phyloP scores from a whole-genome alignment of 108 stramenopile species.

The Cyclotella cryptica region DNA sequence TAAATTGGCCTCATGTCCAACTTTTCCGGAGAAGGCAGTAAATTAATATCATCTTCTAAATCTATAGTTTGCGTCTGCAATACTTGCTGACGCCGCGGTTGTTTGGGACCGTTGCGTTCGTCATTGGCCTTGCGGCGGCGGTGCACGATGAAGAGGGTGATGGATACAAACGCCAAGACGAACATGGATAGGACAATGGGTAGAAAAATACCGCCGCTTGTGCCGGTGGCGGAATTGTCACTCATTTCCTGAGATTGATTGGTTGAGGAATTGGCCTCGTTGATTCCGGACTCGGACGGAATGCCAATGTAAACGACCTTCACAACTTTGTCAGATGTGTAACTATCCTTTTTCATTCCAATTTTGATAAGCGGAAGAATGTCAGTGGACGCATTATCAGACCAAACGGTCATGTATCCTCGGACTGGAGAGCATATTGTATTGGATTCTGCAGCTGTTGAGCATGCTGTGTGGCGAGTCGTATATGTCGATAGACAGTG shows the following conservation, averaged over 20 bases:
- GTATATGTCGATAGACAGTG: too few species aligned
- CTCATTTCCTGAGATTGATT: background rate
- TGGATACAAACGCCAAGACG: background rate
- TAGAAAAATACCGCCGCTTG: background rate
- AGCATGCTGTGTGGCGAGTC: background rate
- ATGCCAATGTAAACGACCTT: constrained; percentile 8
- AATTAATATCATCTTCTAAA: constrained; percentile 24
- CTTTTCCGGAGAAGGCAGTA: constrained; percentile 7
- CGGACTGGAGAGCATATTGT: constrained; percentile 11
- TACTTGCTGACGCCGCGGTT: background rate
- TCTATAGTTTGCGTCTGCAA: constrained; percentile 9
- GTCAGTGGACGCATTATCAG: background rate
- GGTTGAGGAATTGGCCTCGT: background rate
- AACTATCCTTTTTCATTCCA: constrained; percentile 12
- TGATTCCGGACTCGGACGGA: background rate
- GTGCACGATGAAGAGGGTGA: background rate
- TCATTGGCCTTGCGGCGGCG: constrained; percentile 1
- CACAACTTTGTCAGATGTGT: background rate
- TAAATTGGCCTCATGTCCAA: constrained; percentile 13
- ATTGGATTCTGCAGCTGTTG: background rate
- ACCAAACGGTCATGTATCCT: constrained; percentile 20
- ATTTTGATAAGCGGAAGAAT: background rate
- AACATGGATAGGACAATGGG: background rate
- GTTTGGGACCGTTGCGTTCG: constrained; percentile 3
- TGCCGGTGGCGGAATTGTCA: background rate